Evolutionary conservation across 2,329 filamentous ascomycete genomes (phyloP).

Genomic region (Microdochium nivale): DNA sequence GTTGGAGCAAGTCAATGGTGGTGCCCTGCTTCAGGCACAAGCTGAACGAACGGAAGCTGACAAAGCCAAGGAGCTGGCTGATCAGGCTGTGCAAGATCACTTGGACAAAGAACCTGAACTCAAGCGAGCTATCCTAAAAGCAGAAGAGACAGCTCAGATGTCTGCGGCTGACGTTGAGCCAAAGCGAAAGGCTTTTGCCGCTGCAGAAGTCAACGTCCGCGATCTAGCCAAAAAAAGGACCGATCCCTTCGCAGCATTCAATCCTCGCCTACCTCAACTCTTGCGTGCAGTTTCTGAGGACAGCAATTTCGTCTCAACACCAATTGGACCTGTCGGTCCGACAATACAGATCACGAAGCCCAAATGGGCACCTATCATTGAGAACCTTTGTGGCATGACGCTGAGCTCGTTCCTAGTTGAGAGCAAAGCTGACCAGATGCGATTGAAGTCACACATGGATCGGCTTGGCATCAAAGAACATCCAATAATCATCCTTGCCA

Average conservation of each 20-base stretch:
- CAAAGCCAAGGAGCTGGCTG: slow-evolving; percentile 34
- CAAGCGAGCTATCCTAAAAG: slow-evolving; percentile 17
- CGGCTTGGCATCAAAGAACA: slow-evolving; percentile 35
- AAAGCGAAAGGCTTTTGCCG: slow-evolving; percentile 46
- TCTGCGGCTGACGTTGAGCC: slow-evolving; percentile 19
- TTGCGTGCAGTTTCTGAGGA: slow-evolving; percentile 64
- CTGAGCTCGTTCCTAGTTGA: slow-evolving; percentile 77
- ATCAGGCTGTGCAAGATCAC: slow-evolving; percentile 14
- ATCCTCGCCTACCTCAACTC: slow-evolving; percentile 51
- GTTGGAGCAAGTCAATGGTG: slow-evolving; percentile 61
- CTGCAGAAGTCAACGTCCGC: slow-evolving; percentile 40
- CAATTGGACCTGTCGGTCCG: slow-evolving; percentile 76
- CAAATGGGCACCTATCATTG: slow-evolving; percentile 76
- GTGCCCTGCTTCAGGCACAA: slow-evolving; percentile 54
- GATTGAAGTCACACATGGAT: slow-evolving; percentile 58
- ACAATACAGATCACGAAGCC: slow-evolving; percentile 70
- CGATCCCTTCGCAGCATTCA: slow-evolving; percentile 56
- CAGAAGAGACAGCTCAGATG: slow-evolving; percentile 16
- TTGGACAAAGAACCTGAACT: slow-evolving; percentile 13
- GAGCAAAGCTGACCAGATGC: slow-evolving; percentile 65
- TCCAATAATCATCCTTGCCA: slow-evolving; percentile 54
- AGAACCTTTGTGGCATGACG: slow-evolving; percentile 61
- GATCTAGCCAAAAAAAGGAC: slow-evolving; percentile 48
- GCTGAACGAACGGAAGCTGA: slow-evolving; percentile 51
- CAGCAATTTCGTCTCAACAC: slow-evolving; percentile 56